Percentiles rank a stretch among this genome's conserved stretches.
These are phyloP conservation scores for Phyllosticta citrichinensis DNA, from an alignment of 2,329 filamentous ascomycete species.

Conservation along the genomic window DNA sequence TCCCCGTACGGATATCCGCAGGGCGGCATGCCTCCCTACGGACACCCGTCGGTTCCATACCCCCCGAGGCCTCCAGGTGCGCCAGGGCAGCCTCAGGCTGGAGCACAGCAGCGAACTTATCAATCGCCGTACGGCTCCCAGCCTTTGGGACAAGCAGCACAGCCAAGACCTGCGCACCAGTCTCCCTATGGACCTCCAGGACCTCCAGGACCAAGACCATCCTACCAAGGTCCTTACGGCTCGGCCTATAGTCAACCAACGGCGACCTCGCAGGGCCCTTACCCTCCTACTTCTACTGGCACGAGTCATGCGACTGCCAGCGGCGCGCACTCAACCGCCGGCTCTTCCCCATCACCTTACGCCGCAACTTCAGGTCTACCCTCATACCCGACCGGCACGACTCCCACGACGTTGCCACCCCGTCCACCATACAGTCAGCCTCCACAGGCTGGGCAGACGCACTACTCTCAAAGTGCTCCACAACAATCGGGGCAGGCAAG, in stretches of 20 bases:
- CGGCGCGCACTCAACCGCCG: neutral
- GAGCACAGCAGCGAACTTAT: conserved; percentile 5
- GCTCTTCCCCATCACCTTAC: conserved; percentile 7
- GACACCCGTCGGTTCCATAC: conserved; percentile 5
- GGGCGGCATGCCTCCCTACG: conserved; percentile 3
- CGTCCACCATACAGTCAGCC: conserved; percentile 2
- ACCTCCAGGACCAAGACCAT: conserved; percentile 2
- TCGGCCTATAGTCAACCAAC: conserved; percentile 5
- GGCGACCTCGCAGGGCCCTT: neutral
- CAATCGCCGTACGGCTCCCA: conserved; percentile 7
- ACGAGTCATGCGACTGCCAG: neutral
- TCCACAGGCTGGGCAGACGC: neutral
- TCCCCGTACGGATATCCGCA: conserved; percentile 7
- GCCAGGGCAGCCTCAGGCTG: conserved; percentile 2
- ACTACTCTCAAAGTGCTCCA: neutral
- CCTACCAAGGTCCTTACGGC: conserved; percentile 6
- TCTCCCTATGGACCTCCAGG: conserved; percentile 4
- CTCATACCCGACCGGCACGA: neutral
- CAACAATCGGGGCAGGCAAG: conserved; percentile 1
- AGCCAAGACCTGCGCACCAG: neutral
- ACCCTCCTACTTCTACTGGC: neutral
- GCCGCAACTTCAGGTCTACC: neutral
- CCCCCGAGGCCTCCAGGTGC: conserved; percentile 6
- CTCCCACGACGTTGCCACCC: neutral
- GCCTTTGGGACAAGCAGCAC: conserved; percentile 8